Conservation (phyloP, 2,329 filamentous ascomycete species). For the Cercospora brassicicola region DNA sequence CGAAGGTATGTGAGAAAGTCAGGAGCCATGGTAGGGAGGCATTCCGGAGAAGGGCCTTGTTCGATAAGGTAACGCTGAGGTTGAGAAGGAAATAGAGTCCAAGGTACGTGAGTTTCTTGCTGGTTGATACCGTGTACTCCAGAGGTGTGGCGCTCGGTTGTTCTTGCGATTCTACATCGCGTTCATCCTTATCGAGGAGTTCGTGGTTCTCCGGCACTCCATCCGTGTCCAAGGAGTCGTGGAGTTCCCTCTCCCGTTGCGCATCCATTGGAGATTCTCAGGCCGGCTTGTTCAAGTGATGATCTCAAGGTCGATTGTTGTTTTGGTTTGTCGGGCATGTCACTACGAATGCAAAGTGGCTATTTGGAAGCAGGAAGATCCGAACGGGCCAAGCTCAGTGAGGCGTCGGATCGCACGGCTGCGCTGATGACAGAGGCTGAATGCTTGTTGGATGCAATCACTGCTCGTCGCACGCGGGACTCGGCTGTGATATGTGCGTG, state of each 20-base stretch:
- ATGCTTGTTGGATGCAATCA: neutral
- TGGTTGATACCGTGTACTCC: slow-evolving; percentile 31
- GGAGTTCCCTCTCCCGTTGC: slow-evolving; percentile 12
- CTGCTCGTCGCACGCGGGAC: neutral
- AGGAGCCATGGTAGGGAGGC: slow-evolving; percentile 63
- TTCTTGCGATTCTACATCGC: slow-evolving; percentile 19
- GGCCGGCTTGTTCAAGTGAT: neutral
- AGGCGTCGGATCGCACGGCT: slow-evolving; percentile 8
- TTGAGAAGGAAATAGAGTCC: slow-evolving; percentile 53
- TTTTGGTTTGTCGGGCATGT: neutral
- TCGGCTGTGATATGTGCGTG: neutral
- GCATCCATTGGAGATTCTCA: neutral
- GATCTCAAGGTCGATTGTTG: neutral
- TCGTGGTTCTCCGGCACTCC: slow-evolving; percentile 16
- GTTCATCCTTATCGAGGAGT: slow-evolving; percentile 22
- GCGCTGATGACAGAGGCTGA: slow-evolving; percentile 3
- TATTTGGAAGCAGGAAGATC: neutral
- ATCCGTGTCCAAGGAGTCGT: slow-evolving; percentile 16
- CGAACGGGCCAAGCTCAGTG: neutral
- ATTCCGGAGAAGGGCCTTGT: slow-evolving; percentile 57
- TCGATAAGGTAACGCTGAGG: slow-evolving; percentile 57
- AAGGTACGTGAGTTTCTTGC: slow-evolving; percentile 30
- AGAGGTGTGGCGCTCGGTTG: slow-evolving; percentile 16
- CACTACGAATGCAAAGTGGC: neutral
- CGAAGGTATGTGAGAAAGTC: slow-evolving; percentile 59